These are phyloP conservation scores for Yamadazyma epiphylla DNA, from an alignment of 1,139 yeast species.

Conservation along the genomic window DNA sequence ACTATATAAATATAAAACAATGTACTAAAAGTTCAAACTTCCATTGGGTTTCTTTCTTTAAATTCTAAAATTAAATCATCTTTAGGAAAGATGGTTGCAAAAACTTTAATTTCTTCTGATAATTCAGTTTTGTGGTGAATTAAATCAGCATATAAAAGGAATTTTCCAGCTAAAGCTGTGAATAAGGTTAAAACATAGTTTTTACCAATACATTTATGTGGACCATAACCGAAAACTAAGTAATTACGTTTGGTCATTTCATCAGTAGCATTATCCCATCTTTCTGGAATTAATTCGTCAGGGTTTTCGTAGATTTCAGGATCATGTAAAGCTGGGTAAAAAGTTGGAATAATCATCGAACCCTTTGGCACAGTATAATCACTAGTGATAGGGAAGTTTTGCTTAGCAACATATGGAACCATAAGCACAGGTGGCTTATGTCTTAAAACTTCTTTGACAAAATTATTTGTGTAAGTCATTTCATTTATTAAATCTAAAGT, in stretches of 20 bases:
- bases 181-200: conserved; percentile 88
- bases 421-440: conserved; percentile 96
- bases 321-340: conserved; percentile 94
- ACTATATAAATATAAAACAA: background rate
- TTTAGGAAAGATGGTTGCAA: conserved; percentile 96
- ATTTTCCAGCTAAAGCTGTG: conserved; percentile 88
- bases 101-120: conserved; percentile 89
- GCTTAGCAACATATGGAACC: conserved; percentile 95
- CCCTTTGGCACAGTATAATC: conserved; percentile 93
- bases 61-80: conserved; percentile 86
- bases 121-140: conserved; percentile 75
- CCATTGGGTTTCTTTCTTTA: conserved; percentile 54
- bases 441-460: conserved; percentile 87
- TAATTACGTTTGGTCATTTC: conserved; percentile 77
- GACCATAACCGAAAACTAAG: conserved; percentile 96
- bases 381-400: conserved; percentile 77
- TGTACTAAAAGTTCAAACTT: background rate
- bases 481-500: conserved; percentile 70
- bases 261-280: conserved; percentile 62
- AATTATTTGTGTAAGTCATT: conserved; percentile 86
- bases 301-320: conserved; percentile 95
- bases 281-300: conserved; percentile 89
- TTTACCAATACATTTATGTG: conserved; percentile 94
- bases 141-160: conserved; percentile 73
- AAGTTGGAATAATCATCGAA: conserved; percentile 91